These are phyloP conservation scores for Zymoseptoria passerinii DNA, from an alignment of 2,329 filamentous ascomycete species.

Conservation along the genomic window DNA sequence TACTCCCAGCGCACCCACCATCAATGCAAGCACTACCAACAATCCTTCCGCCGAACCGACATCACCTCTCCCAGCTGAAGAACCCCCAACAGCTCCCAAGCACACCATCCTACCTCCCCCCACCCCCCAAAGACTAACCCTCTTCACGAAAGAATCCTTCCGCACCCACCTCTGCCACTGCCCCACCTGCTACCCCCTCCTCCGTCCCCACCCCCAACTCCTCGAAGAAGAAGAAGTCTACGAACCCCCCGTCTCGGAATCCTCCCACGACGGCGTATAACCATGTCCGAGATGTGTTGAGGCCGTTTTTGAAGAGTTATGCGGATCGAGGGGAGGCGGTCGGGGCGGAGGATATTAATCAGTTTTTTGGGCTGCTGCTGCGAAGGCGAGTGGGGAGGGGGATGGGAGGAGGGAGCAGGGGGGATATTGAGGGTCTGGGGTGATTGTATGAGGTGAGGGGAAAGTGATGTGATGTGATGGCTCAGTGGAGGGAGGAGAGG, in stretches of 20 bases:
- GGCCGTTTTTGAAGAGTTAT: constrained; percentile 86
- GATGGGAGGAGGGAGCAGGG: constrained; percentile 33
- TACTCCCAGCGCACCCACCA: neutral
- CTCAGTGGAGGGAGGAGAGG: too few relatives aligned
- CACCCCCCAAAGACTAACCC: constrained; percentile 57
- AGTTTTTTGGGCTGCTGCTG: constrained; percentile 56
- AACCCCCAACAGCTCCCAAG: constrained; percentile 7
- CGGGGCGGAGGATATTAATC: constrained; percentile 90
- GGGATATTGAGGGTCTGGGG: constrained; percentile 27
- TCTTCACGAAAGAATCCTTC: constrained; percentile 76
- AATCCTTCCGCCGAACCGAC: neutral
- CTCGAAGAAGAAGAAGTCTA: constrained; percentile 92
- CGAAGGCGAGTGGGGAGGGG: constrained; percentile 16
- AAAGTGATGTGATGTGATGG: too few relatives aligned
- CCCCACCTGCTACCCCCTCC: constrained; percentile 63
- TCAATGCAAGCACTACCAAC: neutral
- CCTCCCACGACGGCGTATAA: constrained; percentile 71
- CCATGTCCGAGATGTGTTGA: constrained; percentile 90
- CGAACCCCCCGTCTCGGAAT: constrained; percentile 72
- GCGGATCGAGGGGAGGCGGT: constrained; percentile 84
- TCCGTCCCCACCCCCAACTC: constrained; percentile 67
- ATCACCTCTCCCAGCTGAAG: neutral
- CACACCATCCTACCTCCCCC: constrained; percentile 45
- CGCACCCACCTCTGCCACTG: constrained; percentile 78
- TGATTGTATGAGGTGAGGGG: too few relatives aligned